Evolutionary conservation across 176 grass and related monocot genomes (phyloP).

Genomic region (Phragmites australis): DNA sequence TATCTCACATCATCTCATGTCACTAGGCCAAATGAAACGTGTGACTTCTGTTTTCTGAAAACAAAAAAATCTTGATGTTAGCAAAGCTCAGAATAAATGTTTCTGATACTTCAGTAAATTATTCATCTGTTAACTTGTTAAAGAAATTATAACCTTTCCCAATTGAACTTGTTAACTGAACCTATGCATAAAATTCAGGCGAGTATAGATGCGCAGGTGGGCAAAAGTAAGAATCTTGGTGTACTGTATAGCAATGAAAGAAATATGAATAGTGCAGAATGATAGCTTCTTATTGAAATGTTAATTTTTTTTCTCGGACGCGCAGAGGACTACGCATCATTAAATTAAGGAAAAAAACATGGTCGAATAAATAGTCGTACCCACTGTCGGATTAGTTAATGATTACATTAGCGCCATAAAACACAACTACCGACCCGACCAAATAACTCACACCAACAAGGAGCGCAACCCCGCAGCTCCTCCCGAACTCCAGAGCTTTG

Average conservation of each 20-base stretch:
- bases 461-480: no score
- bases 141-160: background rate
- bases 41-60: background rate
- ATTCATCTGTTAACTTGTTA: background rate
- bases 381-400: no score
- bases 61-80: background rate
- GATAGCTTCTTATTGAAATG: slow-evolving; percentile 23
- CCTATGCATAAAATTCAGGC: background rate
- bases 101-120: slow-evolving; percentile 15
- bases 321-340: no score
- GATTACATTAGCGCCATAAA: no score
- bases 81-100: slow-evolving; percentile 24
- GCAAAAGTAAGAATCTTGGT: background rate
- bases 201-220: background rate
- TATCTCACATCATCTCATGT: background rate
- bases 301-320: no score
- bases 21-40: slow-evolving; percentile 1
- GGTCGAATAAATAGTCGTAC: no score
- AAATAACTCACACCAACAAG: no score
- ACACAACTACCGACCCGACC: no score
- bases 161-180: slow-evolving; percentile 3
- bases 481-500: no score
- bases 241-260: background rate
- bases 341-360: no score
- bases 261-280: background rate